Conservation (phyloP, 1,139 yeast genomes). For the Candida pseudoviswanathii region DNA sequence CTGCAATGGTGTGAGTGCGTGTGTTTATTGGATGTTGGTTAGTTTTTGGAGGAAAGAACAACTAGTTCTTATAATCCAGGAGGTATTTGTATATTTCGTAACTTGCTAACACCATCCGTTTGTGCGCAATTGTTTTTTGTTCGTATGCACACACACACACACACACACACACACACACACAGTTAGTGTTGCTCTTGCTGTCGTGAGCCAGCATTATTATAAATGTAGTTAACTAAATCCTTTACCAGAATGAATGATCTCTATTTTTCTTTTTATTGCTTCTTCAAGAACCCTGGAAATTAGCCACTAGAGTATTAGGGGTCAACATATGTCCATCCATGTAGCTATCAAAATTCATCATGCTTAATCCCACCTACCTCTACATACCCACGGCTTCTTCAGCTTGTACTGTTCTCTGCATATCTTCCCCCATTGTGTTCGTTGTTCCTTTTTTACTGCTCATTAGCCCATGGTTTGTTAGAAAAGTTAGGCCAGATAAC, state of each 20-base stretch:
- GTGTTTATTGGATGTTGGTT: no score
- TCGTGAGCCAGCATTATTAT: no score
- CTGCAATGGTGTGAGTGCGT: neutral
- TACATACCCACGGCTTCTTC: neutral
- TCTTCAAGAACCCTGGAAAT: no score
- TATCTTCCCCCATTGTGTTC: neutral
- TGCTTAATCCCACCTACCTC: neutral
- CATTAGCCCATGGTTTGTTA: neutral
- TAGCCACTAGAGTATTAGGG: no score
- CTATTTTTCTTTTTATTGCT: neutral
- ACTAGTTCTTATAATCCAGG: neutral
- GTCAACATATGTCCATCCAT: neutral
- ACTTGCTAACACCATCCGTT: no score
- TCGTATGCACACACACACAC: no score
- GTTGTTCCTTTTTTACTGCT: neutral
- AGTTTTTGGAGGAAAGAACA: neutral
- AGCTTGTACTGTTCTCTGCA: neutral
- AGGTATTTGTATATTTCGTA: no score
- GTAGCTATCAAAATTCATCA: neutral
- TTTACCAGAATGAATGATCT: neutral
- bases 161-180: no score
- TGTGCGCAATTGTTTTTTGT: no score
- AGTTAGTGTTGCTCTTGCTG: no score
- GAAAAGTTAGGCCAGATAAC: neutral
- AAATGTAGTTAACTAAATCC: no score